Evolutionary conservation across 805 yeast genomes (phyloP).

Genomic region (Wickerhamiella kurtzmanii): DNA sequence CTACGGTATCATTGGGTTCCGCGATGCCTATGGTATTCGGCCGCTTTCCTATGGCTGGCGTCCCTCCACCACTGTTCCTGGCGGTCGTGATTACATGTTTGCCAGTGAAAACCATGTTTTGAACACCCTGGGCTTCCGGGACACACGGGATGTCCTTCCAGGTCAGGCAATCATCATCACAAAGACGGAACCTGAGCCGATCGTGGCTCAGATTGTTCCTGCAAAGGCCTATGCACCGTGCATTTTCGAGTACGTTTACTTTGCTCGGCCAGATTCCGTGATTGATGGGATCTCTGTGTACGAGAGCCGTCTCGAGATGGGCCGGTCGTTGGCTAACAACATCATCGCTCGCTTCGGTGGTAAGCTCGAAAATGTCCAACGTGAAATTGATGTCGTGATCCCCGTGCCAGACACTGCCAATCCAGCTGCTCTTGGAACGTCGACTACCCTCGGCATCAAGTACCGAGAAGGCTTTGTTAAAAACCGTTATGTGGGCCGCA

Average conservation of each 20-base stretch:
- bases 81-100: constrained; percentile 64
- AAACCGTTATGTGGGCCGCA: constrained; percentile 92
- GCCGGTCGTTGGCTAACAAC: constrained; percentile 69
- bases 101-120: constrained; percentile 92
- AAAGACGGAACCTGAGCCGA: constrained; percentile 53
- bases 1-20: constrained; percentile 84
- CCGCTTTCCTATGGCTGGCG: constrained; percentile 85
- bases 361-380: constrained; percentile 32
- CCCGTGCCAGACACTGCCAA: constrained; percentile 99
- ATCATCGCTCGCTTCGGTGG: constrained; percentile 36
- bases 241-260: constrained; percentile 92
- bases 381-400: constrained; percentile 79
- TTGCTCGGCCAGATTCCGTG: constrained; percentile 95
- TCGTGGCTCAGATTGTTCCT: constrained; percentile 74
- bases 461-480: constrained; percentile 96
- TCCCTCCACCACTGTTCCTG: constrained; percentile 46
- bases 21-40: constrained; percentile 95
- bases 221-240: constrained; percentile 78
- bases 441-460: constrained; percentile 64
- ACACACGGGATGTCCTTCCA: constrained; percentile 71
- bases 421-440: constrained; percentile 85
- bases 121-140: constrained; percentile 76
- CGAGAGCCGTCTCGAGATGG: constrained; percentile 87
- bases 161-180: constrained; percentile 95
- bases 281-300: constrained; percentile 95